Evolutionary conservation across 306 rosid species (phyloP).

Genomic region (Prunus mume): DNA sequence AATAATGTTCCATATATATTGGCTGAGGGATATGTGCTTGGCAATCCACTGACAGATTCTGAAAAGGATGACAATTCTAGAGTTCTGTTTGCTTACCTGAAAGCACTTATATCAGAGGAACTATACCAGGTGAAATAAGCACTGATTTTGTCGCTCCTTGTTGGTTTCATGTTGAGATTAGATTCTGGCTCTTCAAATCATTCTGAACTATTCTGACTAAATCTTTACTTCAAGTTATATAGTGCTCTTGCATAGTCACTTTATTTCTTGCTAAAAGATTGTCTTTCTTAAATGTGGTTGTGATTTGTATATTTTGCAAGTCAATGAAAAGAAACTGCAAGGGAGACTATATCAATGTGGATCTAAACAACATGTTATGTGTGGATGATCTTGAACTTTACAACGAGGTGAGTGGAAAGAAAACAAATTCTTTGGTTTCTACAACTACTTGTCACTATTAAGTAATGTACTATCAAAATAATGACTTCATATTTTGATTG

Average conservation of each 20-base stretch:
- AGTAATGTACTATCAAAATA: background rate
- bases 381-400: background rate
- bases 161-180: too few relatives aligned
- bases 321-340: too few relatives aligned
- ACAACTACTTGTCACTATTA: background rate
- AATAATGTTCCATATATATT: background rate
- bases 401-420: conserved; percentile 2
- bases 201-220: too few relatives aligned
- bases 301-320: too few relatives aligned
- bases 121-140: conserved; percentile 9
- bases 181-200: too few relatives aligned
- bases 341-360: background rate
- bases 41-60: background rate
- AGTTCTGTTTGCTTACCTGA: conserved; percentile 12
- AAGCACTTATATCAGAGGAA: background rate
- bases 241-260: too few relatives aligned
- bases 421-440: background rate
- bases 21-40: conserved; percentile 18
- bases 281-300: too few relatives aligned
- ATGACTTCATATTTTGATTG: background rate
- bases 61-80: background rate
- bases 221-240: too few relatives aligned
- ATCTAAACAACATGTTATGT: conserved; percentile 8
- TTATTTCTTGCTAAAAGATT: background rate
- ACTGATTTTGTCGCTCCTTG: too few relatives aligned